Percentiles rank a stretch among this genome's conserved stretches.
Conservation (phyloP, 495 filamentous ascomycete genomes). For the Copromyces sp. region DNA sequence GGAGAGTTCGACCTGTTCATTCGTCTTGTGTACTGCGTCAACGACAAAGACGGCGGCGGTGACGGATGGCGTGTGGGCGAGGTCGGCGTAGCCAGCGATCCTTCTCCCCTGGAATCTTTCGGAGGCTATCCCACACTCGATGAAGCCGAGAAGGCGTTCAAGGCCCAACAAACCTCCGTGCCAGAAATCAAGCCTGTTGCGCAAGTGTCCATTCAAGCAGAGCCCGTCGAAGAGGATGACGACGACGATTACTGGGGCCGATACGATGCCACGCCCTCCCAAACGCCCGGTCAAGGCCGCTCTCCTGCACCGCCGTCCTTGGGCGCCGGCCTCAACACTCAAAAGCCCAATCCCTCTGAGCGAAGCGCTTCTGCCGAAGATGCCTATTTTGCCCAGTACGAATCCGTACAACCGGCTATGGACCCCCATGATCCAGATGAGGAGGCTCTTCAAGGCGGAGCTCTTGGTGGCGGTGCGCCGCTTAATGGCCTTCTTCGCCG, state of each 20-base stretch:
- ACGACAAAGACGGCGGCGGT: slow-evolving; percentile 55
- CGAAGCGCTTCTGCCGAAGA: slow-evolving; percentile 45
- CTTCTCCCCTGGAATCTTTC: slow-evolving; percentile 30
- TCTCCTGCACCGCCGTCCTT: slow-evolving; percentile 43
- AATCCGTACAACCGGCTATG: slow-evolving; percentile 79
- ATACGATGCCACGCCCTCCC: slow-evolving; percentile 76
- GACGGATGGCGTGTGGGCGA: slow-evolving; percentile 81
- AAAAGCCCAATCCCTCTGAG: slow-evolving; percentile 22
- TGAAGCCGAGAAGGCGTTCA: slow-evolving; percentile 36
- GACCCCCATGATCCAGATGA: slow-evolving; percentile 77
- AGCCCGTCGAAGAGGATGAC: slow-evolving; percentile 50
- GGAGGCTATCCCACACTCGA: slow-evolving; percentile 28
- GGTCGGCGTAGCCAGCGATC: slow-evolving; percentile 48
- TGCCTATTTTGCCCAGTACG: slow-evolving; percentile 81
- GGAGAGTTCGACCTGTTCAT: slow-evolving; percentile 45
- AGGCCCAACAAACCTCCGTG: slow-evolving; percentile 16
- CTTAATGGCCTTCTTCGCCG: neutral
- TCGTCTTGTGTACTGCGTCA: slow-evolving; percentile 40
- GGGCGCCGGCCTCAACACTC: slow-evolving; percentile 4
- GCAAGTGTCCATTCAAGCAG: slow-evolving; percentile 12
- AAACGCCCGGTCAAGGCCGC: slow-evolving; percentile 58
- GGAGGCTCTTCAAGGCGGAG: slow-evolving; percentile 19
- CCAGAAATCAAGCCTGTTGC: neutral
- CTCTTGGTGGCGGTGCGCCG: neutral
- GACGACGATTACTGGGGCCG: slow-evolving; percentile 92